Evolutionary conservation across 805 yeast genomes (phyloP), one percentile per base, ranked within the genome.

Genomic region (Metschnikowia gelsemii): DNA sequence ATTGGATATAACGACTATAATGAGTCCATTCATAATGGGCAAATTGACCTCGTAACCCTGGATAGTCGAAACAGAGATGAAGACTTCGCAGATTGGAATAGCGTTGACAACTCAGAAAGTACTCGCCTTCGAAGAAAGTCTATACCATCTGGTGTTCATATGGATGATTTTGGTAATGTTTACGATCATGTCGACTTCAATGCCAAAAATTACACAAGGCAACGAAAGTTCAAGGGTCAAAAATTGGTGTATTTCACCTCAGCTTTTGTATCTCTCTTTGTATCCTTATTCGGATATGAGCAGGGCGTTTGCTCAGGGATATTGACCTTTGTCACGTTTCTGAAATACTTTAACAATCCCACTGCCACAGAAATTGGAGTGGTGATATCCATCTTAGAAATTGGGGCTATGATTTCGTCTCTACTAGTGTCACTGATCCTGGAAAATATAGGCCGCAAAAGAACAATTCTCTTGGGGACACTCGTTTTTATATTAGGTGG

Each of bases 271-370:
- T 69, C 74, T 35, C 51, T 69, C 12, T 69, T 69, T 43, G 73
- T 69, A 12, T 66, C 72, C 28, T 45, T 52, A 9, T 52, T 52
- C 14, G 56, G 56, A 8, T 52, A 52, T 52, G 73, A 69, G 46
- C 75, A 89, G 63, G 96, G 96, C 43, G 95, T 88, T 35, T 87
- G 90, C 79, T 80, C 89, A 34, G 95, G 96, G 2, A 79, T 90
- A 33, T 68, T 90, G 39, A 84, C 93, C 2, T 88, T 85, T 36
- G 74, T 72, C 7, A 75, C 83, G 42, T 89, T 89, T 63, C 76
- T 76, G 46, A 68, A 67, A 38, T 52, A 36, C 41, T 52, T 52
- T 35, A 17, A 43, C 21, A 35, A 43, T 16, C 56, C 56, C 5
- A 41, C 45, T 13, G 52, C 56, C 9, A 39, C 55, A 6, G 43